Percentiles rank a stretch among this genome's conserved stretches.
These are phyloP conservation scores for Apocynum venetum DNA, from an alignment of 257 asterid genomes.

Conservation along the genomic window DNA sequence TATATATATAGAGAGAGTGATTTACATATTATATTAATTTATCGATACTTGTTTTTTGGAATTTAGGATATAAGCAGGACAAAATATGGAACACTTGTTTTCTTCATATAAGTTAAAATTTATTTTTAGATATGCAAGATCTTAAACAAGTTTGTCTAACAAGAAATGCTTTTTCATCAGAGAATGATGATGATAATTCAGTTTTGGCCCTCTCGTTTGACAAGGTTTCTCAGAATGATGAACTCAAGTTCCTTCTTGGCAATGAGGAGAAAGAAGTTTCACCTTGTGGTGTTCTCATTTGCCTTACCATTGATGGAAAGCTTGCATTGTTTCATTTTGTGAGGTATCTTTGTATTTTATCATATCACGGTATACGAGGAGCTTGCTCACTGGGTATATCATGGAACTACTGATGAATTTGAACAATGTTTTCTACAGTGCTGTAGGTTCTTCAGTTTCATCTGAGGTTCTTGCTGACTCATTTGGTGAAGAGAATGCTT, in stretches of 20 bases:
- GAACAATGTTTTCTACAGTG: constrained; percentile 42
- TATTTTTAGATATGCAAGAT: not conserved
- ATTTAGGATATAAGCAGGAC: not conserved
- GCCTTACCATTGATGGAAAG: constrained; percentile 83
- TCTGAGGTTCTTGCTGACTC: constrained; percentile 32
- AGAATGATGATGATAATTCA: constrained; percentile 69
- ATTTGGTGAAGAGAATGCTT: constrained; percentile 43
- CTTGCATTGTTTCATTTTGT: constrained; percentile 75
- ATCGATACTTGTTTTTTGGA: not conserved
- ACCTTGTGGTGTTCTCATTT: constrained; percentile 73
- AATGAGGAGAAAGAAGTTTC: constrained; percentile 69
- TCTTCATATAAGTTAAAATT: not conserved
- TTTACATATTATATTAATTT: too few species aligned
- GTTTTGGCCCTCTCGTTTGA: constrained; percentile 68
- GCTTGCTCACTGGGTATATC: not conserved
- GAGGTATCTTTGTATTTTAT: constrained; percentile 44
- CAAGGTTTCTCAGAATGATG: constrained; percentile 69
- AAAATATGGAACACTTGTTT: not conserved
- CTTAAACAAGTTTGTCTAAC: constrained; percentile 6
- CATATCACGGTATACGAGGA: not conserved
- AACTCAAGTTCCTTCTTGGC: constrained; percentile 50
- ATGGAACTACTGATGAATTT: constrained; percentile 3
- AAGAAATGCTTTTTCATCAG: constrained; percentile 35
- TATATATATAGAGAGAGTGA: too few species aligned
- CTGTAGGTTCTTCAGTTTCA: constrained; percentile 41